Conservation (phyloP, 73 alveolate species). For the Stentor roeselii region DNA sequence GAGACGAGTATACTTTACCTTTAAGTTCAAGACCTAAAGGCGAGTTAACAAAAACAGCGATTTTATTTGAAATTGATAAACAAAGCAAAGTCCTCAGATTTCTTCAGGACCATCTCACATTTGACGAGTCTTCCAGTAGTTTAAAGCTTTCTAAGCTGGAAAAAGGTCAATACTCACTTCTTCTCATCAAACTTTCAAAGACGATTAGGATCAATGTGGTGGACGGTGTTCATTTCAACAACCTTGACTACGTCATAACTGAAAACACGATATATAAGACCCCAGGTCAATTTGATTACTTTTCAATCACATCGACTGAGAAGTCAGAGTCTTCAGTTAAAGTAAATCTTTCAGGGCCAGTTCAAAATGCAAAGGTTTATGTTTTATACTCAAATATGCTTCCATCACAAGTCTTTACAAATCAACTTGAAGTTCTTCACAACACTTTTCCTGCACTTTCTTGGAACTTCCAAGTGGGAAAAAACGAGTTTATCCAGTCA, state of each 20-base stretch:
- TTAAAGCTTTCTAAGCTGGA: too few species aligned
- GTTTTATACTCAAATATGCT: not conserved
- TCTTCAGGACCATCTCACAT: too few species aligned
- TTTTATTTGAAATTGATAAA: too few species aligned
- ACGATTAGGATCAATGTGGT: not conserved
- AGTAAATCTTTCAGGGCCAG: not conserved
- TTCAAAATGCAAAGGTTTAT: not conserved
- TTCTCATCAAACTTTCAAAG: too few species aligned
- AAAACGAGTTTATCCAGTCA: slow-evolving; percentile 14
- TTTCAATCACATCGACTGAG: not conserved
- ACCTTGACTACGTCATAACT: not conserved
- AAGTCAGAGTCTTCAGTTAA: not conserved
- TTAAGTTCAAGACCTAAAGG: too few species aligned
- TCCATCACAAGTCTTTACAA: not conserved
- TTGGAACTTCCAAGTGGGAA: not conserved
- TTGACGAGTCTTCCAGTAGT: too few species aligned
- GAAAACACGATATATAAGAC: not conserved
- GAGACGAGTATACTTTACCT: slow-evolving; percentile 29
- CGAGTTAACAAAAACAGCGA: too few species aligned
- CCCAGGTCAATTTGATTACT: not conserved
- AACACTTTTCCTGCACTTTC: not conserved
- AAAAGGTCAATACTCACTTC: too few species aligned
- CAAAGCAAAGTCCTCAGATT: too few species aligned
- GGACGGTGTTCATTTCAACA: not conserved
- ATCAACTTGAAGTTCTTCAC: not conserved